phyloP scores from a whole-genome alignment of 495 filamentous ascomycete genomes.

The Podospora comata region DNA sequence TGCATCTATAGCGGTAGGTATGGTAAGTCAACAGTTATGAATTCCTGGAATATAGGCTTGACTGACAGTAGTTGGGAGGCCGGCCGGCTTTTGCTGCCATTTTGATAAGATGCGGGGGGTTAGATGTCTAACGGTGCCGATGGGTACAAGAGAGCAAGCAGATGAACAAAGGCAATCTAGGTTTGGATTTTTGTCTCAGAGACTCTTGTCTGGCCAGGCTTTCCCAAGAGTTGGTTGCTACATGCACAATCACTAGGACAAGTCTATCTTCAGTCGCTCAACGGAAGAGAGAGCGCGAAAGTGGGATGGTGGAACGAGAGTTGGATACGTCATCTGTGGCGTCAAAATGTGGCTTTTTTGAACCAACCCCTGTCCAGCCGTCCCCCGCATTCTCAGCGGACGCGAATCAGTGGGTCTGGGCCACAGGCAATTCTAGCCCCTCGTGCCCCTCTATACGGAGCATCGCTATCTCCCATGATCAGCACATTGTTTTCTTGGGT shows the following conservation, averaged over 20 bases:
- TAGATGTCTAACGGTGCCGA: not conserved
- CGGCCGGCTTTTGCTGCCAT: conserved; percentile 38
- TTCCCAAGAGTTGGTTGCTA: not conserved
- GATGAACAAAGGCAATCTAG: not conserved
- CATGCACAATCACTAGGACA: not conserved
- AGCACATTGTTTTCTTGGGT: conserved; percentile 13
- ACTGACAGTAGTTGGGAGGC: conserved; percentile 55
- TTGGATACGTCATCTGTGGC: conserved; percentile 42
- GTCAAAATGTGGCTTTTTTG: conserved; percentile 34
- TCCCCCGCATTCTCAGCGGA: not conserved
- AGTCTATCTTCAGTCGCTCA: not conserved
- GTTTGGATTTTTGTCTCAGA: not conserved
- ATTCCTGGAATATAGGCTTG: not conserved
- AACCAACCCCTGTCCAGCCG: not conserved
- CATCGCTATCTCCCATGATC: not conserved
- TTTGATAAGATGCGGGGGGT: conserved; percentile 13
- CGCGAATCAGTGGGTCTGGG: not conserved
- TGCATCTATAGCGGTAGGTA: conserved; percentile 46
- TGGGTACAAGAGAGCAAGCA: not conserved
- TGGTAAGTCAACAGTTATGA: conserved; percentile 16
- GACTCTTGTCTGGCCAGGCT: not conserved
- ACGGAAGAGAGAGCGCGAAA: not conserved
- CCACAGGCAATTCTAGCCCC: not conserved
- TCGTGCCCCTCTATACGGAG: not conserved
- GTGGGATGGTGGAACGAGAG: conserved; percentile 6